Evolutionary conservation across 1,139 yeast species (phyloP).

Genomic region (Petasospora rhodanensis): DNA sequence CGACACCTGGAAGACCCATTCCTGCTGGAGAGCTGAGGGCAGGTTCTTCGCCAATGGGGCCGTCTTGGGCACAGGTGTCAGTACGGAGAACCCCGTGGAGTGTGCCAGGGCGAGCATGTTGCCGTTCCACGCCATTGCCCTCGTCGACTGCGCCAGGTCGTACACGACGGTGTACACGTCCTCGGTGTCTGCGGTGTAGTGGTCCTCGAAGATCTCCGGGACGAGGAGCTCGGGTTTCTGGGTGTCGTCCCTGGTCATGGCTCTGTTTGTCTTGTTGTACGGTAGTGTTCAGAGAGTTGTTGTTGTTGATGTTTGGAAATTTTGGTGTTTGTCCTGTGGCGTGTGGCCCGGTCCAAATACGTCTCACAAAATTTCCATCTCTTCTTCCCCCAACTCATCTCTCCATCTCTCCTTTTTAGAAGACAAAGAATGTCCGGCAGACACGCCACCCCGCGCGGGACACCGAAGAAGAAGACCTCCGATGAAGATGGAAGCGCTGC

Average conservation of each 20-base stretch:
- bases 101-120: conserved; percentile 19
- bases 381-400: no score
- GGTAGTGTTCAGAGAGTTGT: no score
- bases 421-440: not conserved
- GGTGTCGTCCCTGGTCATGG: not conserved
- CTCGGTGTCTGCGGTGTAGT: conserved; percentile 13
- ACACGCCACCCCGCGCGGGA: conserved; percentile 8
- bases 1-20: conserved; percentile 22
- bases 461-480: conserved; percentile 27
- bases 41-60: conserved; percentile 20
- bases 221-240: conserved; percentile 19
- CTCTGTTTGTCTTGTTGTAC: no score
- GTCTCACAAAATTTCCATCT: no score
- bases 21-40: conserved; percentile 21
- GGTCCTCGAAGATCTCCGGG: conserved; percentile 21
- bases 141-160: conserved; percentile 17
- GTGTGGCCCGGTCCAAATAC: no score
- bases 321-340: not conserved
- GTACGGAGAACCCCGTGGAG: conserved; percentile 18
- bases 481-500: conserved; percentile 18
- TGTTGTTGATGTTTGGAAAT: not conserved
- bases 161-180: conserved; percentile 22
- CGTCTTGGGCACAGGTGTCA: conserved; percentile 22
- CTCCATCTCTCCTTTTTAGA: no score
- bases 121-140: conserved; percentile 23